A percentile compares a stretch with the other conserved stretches of the same genome.
Conservation (phyloP, 495 filamentous ascomycete genomes). For the Talaromyces stipitatus region DNA sequence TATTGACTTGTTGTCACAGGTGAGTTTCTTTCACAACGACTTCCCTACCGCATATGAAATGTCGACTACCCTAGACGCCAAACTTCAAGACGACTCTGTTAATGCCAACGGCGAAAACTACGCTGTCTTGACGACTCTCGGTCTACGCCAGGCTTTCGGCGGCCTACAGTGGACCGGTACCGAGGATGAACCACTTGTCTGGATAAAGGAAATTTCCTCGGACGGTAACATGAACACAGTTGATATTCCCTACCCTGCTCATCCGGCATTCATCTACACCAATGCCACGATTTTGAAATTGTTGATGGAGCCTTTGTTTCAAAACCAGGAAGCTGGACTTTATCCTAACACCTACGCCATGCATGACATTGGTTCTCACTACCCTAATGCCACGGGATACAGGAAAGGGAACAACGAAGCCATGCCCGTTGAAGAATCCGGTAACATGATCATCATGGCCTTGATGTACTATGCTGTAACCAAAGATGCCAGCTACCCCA, state of each 20-base stretch:
- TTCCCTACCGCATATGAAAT: conserved; percentile 12
- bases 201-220: conserved; percentile 46
- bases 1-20: not conserved
- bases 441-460: conserved; percentile 36
- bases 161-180: conserved; percentile 41
- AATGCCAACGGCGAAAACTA: conserved; percentile 33
- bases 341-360: conserved; percentile 36
- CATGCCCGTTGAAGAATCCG: conserved; percentile 43
- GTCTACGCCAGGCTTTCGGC: conserved; percentile 41
- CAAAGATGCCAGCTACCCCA: conserved; percentile 28
- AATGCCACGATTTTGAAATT: conserved; percentile 42
- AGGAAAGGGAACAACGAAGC: conserved; percentile 34
- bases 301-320: conserved; percentile 42
- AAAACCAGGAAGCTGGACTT: conserved; percentile 37
- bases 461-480: conserved; percentile 36
- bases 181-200: conserved; percentile 35
- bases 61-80: conserved; percentile 10
- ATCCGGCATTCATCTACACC: conserved; percentile 42
- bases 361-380: conserved; percentile 39
- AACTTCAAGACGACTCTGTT: conserved; percentile 6
- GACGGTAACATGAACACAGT: conserved; percentile 48
- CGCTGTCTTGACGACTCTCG: conserved; percentile 38
- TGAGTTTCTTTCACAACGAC: conserved; percentile 17
- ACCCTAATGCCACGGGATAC: conserved; percentile 44
- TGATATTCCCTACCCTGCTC: conserved; percentile 43